Base-by-base conservation (phyloP, 352 stramenopile species). In the Globisporangium rhizosaccharum region DNA sequence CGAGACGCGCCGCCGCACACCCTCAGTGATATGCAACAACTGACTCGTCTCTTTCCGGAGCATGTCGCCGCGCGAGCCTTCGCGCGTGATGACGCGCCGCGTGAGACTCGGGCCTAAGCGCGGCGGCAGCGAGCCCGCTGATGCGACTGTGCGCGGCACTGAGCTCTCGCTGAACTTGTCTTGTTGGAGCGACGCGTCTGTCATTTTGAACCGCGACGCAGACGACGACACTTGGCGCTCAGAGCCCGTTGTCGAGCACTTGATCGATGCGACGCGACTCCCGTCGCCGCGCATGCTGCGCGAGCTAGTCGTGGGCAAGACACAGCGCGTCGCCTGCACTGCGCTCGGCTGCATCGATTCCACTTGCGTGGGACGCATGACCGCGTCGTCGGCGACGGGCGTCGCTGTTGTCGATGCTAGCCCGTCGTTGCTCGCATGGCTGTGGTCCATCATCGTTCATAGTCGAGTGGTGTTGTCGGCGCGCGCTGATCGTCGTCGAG, bases 1-100 rank as follows among this genome's bases (percentile, higher is more conserved):
- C 18, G 71, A 72, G 1, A 77, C 49, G 4, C 70, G 51, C 18
- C 65, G 58, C 1, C 70, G 56, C 20, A 77, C 53, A 7, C 53
- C 60, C 18, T 61, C 50, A 28, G 37, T 54, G 28, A 57, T 53
- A 15, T 66, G 53, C 37, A 37, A 11, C 10, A 56, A 30, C 33
- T 63, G 57, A n/a, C 49, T 57, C 7, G 49, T 36, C 45, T 63
- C 57, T 56, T 45, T 63, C 30, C 51, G 57, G 9, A 63, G 26
- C n/a, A 63, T 33, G 44, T 63, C 57, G n/a, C 57, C 57, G 12
- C 57, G 57, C 10, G 57, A 48, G 17, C 14, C 18, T 25, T 49
- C 44, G 44, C 17, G 44, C 44, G 18, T 18, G 17, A 45, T 14
- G 12, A 18, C 18, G 39, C 39, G 39, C 18, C 39, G 39, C 39